These are phyloP conservation scores for Podospora pseudoanserina DNA, from an alignment of 495 filamentous ascomycete species.

Conservation along the genomic window DNA sequence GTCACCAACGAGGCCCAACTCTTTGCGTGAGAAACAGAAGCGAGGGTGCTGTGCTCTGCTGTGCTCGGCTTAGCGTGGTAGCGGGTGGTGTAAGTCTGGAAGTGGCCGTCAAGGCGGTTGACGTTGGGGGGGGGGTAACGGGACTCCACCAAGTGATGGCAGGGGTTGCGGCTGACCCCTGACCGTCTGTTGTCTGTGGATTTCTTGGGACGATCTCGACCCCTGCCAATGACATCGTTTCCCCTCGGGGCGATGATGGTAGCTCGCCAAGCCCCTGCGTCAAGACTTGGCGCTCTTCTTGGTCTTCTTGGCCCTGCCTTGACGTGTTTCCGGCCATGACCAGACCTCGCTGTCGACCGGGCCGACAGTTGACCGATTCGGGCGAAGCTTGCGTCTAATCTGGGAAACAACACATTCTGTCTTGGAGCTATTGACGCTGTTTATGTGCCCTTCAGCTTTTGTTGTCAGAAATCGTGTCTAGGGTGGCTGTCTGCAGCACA, in stretches of 20 bases:
- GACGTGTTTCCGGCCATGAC: constrained; percentile 14
- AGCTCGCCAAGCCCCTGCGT: constrained; percentile 11
- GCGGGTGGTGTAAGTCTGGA: not conserved
- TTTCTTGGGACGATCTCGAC: not conserved
- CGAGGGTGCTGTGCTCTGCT: constrained; percentile 9
- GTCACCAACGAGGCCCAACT: constrained; percentile 8
- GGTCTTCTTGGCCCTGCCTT: constrained; percentile 1
- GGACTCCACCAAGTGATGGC: not conserved
- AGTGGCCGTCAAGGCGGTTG: not conserved
- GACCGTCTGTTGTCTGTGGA: constrained; percentile 8
- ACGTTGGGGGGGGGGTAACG: not conserved
- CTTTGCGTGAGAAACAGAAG: constrained; percentile 7
- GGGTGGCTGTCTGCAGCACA: not conserved
- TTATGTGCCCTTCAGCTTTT: constrained; percentile 5
- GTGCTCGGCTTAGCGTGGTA: constrained; percentile 7
- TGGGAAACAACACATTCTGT: constrained; percentile 10
- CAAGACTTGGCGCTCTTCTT: constrained; percentile 9
- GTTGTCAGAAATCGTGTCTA: not conserved
- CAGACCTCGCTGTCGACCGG: constrained; percentile 15
- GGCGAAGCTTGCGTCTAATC: constrained; percentile 10
- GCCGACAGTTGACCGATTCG: constrained; percentile 6
- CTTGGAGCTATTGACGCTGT: constrained; percentile 8
- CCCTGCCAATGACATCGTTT: constrained; percentile 31
- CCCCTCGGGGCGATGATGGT: constrained; percentile 14
- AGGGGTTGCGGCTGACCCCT: constrained; percentile 8